Percentiles rank a stretch among this genome's conserved stretches.
phyloP scores from a whole-genome alignment of 1,284 basidiomycete genomes.

The Inonotus hispidus region DNA sequence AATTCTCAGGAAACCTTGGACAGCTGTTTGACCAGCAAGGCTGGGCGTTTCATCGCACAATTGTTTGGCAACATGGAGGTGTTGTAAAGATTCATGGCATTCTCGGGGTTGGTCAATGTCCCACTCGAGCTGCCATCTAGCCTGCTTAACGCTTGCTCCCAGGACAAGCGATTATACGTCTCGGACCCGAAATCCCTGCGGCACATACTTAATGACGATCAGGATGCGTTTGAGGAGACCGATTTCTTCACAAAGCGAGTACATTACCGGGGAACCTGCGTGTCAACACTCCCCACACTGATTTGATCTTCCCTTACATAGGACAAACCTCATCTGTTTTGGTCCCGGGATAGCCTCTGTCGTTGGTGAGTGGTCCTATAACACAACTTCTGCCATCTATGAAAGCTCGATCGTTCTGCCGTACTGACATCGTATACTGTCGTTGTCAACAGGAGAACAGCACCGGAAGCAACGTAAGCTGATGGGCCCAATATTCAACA shows the following conservation, averaged over 20 bases:
- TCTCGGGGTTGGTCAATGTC: conserved; percentile 15
- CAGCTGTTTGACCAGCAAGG: conserved; percentile 44
- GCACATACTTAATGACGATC: conserved; percentile 22
- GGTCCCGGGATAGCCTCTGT: conserved; percentile 7
- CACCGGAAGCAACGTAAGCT: conserved; percentile 21
- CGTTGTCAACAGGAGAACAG: conserved; percentile 19
- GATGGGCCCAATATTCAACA: conserved; percentile 25
- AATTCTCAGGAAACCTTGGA: conserved; percentile 39
- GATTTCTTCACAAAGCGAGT: conserved; percentile 7
- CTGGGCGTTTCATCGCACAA: conserved; percentile 38
- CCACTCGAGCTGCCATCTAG: background rate
- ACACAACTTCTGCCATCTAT: background rate
- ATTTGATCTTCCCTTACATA: background rate
- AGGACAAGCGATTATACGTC: conserved; percentile 20
- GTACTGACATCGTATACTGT: background rate
- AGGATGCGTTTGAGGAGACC: conserved; percentile 20
- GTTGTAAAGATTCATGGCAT: conserved; percentile 20
- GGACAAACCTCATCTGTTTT: conserved; percentile 4
- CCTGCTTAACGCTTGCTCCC: background rate
- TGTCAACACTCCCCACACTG: background rate
- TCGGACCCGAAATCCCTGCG: conserved; percentile 21
- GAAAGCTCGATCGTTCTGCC: background rate
- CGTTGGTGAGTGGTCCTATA: background rate
- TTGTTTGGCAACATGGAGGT: conserved; percentile 24
- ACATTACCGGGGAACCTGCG: background rate